A percentile compares a stretch with the other conserved stretches of the same genome.
Conservation (phyloP, 768 basidiomycete species). For the Rhizopogon vinicolor region DNA sequence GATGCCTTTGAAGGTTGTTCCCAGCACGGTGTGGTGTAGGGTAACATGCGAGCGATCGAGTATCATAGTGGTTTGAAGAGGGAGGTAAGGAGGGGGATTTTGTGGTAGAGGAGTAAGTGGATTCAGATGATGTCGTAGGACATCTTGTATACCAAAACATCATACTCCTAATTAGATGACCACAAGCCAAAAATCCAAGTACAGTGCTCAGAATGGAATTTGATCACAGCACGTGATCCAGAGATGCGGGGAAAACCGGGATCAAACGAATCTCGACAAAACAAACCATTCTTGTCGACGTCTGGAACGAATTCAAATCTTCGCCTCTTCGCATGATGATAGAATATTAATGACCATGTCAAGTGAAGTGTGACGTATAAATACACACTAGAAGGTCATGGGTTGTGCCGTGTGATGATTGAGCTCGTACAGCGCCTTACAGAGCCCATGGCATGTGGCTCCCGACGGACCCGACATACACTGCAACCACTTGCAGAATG, state of each 20-base stretch:
- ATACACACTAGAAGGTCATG: no score
- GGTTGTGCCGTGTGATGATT: no score
- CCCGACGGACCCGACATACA: neutral
- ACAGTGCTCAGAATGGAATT: constrained; percentile 8
- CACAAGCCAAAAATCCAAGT: constrained; percentile 16
- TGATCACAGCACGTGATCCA: constrained; percentile 20
- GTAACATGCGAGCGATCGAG: constrained; percentile 20
- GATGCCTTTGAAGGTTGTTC: constrained; percentile 63
- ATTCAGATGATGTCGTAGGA: neutral
- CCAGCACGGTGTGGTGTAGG: constrained; percentile 50
- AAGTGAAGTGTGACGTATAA: no score
- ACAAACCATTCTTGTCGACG: neutral
- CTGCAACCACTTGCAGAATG: neutral
- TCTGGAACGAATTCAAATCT: neutral
- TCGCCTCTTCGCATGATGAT: no score
- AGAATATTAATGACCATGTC: no score
- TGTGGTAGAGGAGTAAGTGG: neutral
- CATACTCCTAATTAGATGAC: constrained; percentile 18
- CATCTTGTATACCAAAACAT: constrained; percentile 7
- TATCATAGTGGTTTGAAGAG: constrained; percentile 20
- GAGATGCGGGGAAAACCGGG: constrained; percentile 12
- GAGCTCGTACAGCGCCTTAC: no score
- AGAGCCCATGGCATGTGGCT: no score
- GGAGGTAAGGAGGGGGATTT: neutral
- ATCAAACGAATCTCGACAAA: neutral